Conservation (phyloP, 2,329 filamentous ascomycete genomes). For the Cytospora schulzeri region DNA sequence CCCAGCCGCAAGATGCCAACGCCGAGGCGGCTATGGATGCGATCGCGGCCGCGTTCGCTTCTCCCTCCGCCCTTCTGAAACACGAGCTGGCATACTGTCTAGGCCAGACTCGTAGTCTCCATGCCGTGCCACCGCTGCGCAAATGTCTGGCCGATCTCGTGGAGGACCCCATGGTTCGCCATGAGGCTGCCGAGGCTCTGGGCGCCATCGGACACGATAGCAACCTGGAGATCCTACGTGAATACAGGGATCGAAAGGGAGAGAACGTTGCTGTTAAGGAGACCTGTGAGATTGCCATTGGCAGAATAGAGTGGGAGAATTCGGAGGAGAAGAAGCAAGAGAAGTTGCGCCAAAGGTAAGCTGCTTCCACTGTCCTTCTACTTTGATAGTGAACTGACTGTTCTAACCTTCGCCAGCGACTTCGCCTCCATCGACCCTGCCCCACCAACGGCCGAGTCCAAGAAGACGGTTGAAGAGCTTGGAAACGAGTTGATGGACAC, state of each 20-base stretch:
- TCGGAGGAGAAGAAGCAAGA: slow-evolving; percentile 71
- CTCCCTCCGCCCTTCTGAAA: slow-evolving; percentile 87
- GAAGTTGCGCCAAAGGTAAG: slow-evolving; percentile 78
- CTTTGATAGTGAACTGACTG: neutral
- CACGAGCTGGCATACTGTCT: slow-evolving; percentile 97
- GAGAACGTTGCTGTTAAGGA: slow-evolving; percentile 85
- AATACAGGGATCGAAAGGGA: slow-evolving; percentile 71
- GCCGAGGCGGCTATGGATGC: slow-evolving; percentile 65
- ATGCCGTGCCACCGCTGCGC: slow-evolving; percentile 72
- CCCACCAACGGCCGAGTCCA: slow-evolving; percentile 77
- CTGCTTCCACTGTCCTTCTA: slow-evolving; percentile 12
- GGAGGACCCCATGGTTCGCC: slow-evolving; percentile 95
- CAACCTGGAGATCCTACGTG: slow-evolving; percentile 73
- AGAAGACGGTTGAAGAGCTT: slow-evolving; percentile 71
- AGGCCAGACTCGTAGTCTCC: slow-evolving; percentile 80
- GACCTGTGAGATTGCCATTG: slow-evolving; percentile 96
- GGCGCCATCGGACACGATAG: slow-evolving; percentile 78
- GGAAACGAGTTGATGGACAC: slow-evolving; percentile 79
- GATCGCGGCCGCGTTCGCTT: slow-evolving; percentile 84
- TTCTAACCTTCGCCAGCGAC: slow-evolving; percentile 62
- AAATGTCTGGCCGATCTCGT: slow-evolving; percentile 72
- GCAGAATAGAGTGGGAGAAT: slow-evolving; percentile 91
- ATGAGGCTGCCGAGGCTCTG: slow-evolving; percentile 94
- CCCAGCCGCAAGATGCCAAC: slow-evolving; percentile 64
- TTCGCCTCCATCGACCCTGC: slow-evolving; percentile 96